Percentiles rank a stretch among this genome's conserved stretches.
Conservation (phyloP, 108 stramenopile genomes). For the Pseudonitzschia multistriata region DNA sequence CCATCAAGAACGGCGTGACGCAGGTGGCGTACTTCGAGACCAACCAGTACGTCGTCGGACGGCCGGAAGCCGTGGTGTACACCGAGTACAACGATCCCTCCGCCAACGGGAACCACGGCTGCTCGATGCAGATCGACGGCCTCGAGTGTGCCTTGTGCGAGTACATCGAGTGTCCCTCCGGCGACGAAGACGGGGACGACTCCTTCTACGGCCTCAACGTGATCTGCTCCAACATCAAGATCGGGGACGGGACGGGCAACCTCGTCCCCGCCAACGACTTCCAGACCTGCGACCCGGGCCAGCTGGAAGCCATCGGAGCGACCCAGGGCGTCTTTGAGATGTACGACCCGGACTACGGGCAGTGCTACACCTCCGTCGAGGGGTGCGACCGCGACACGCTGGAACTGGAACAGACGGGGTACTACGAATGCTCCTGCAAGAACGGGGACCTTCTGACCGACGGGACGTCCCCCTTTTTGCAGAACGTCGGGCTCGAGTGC, state of each 20-base stretch:
- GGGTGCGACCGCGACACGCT: conserved; percentile 2
- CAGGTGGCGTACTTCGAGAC: conserved; percentile 6
- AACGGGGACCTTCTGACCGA: not conserved
- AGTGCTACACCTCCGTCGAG: conserved; percentile 2
- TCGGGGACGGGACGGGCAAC: conserved; percentile 1
- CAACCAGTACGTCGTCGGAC: conserved; percentile 1
- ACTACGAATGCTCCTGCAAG: conserved; percentile 1
- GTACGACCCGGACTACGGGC: conserved; percentile 14
- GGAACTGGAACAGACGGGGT: not conserved
- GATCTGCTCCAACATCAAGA: not conserved
- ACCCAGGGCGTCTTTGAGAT: conserved; percentile 11
- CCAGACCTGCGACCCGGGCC: not conserved
- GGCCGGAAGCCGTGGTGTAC: not conserved
- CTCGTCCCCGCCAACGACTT: not conserved
- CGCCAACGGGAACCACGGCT: not conserved
- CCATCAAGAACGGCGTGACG: not conserved
- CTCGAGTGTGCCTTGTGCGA: not conserved
- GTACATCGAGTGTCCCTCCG: not conserved
- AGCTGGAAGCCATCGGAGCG: not conserved
- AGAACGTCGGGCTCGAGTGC: not conserved
- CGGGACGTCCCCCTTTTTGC: conserved; percentile 2
- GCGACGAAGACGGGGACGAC: not conserved
- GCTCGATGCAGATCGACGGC: conserved; percentile 10
- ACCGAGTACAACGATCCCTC: conserved; percentile 6
- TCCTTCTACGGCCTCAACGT: conserved; percentile 2